Base-by-base conservation (phyloP, 805 yeast species). In the Saturnispora saitoi region DNA sequence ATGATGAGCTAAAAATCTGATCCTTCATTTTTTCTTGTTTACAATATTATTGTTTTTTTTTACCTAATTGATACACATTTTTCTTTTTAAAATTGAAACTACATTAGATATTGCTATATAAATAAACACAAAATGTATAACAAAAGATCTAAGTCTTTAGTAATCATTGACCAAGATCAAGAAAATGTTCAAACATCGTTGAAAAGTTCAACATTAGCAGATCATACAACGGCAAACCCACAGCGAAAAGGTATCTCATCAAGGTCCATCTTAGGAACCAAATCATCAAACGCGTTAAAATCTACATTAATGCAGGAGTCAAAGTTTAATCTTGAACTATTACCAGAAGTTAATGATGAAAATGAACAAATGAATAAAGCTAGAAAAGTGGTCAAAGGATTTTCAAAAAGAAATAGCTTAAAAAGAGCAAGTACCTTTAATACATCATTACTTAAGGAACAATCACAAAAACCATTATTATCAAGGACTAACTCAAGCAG, bases 161-260 rank as follows among this genome's bases (percentile, higher is more conserved):
- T 34, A 12, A 17, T 8, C 10, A 34, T 34, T 34, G 38, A 34
- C 19, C 41, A 37, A n/a, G 41, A 37, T 20, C 26, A 37, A 12
- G 41, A 37, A 22, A 37, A 37, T 20, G 41, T 22, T 20, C 29
- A 22, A 24, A 20, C 41, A 1, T 11, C 41, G 12, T n/a, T 22
- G 29, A 37, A 37, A n/a, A 20, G 11, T 22, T 22, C 9, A 22
- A 14, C 29, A 5, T 9, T 24, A 24, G 41, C 28, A 7, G 45
- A 50, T 4, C 37, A 29, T 20, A 45, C 54, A 6, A 20, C 29
- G n/a, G n/a, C n/a, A 6, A 20, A 37, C 20, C 10, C 38, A 34
- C 38, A 34, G 38, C 38, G 2, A 12, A 20, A 5, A 6, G 8
- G 41, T 2, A 14, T 29, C 17, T 28, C 29, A 14, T 19, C 43